phyloP scores from a whole-genome alignment of 2,329 filamentous ascomycete genomes.

The Daldinia eschscholtzii region DNA sequence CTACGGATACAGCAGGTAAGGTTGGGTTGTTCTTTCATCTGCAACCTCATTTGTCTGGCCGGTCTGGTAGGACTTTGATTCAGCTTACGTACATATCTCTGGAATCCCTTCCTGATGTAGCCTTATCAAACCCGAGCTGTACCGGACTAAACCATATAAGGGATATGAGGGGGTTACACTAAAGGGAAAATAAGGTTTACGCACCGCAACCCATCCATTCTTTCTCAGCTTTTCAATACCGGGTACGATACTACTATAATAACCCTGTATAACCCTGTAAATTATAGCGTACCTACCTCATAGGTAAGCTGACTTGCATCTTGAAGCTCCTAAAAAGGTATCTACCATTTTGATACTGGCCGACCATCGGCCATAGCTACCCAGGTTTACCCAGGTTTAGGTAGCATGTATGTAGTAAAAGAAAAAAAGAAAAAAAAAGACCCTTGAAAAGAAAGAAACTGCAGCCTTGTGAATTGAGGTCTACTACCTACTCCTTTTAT shows the following conservation, averaged over 20 bases:
- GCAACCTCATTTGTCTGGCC: not conserved
- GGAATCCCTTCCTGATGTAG: not conserved
- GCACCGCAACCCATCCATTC: conserved; percentile 29
- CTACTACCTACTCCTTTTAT: not conserved
- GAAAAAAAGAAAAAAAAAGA: not conserved
- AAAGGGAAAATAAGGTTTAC: conserved; percentile 19
- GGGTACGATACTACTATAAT: conserved; percentile 10
- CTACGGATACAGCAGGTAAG: conserved; percentile 4
- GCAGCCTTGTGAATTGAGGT: conserved; percentile 16
- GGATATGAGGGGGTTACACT: conserved; percentile 22
- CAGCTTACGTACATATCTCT: conserved; percentile 9
- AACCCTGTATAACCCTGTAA: conserved; percentile 17
- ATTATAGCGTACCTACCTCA: conserved; percentile 11
- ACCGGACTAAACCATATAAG: conserved; percentile 1
- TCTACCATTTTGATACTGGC: conserved; percentile 1
- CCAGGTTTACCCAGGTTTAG: not conserved
- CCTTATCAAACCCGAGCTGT: conserved; percentile 4
- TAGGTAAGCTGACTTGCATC: conserved; percentile 10
- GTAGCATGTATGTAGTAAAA: not conserved
- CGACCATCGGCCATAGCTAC: conserved; percentile 2
- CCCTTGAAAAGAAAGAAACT: conserved; percentile 11
- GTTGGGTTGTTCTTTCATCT: not conserved
- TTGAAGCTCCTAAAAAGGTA: conserved; percentile 9
- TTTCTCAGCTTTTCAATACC: conserved; percentile 17
- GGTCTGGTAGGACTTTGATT: not conserved